phyloP scores from a whole-genome alignment of 2,329 filamentous ascomycete genomes.

The Fusarium marasasianum region DNA sequence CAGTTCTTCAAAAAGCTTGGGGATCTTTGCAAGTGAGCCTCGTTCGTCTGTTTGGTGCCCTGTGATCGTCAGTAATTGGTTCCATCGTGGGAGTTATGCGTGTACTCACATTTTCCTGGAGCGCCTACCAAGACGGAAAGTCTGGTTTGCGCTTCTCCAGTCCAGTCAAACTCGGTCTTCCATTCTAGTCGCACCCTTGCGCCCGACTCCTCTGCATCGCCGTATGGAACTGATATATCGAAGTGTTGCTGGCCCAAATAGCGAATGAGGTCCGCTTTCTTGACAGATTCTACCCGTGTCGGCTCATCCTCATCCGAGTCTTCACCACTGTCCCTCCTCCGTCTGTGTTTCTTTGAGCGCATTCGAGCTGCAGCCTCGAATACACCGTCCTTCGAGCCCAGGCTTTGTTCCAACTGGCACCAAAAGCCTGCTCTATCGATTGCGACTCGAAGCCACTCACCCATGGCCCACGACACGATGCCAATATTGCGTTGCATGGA shows the following conservation, averaged over 20 bases:
- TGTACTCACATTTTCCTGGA: conserved; percentile 70
- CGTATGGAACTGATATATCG: conserved; percentile 53
- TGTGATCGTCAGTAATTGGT: conserved; percentile 44
- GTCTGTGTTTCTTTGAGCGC: conserved; percentile 39
- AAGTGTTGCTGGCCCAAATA: conserved; percentile 63
- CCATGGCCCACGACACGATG: conserved; percentile 72
- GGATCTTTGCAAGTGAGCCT: conserved; percentile 65
- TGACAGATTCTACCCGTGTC: conserved; percentile 6
- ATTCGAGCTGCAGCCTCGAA: conserved; percentile 34
- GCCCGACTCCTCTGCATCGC: conserved; percentile 44
- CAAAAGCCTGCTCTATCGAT: conserved; percentile 70
- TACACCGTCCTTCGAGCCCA: conserved; percentile 50
- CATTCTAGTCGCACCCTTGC: conserved; percentile 66
- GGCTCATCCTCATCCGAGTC: conserved; percentile 34
- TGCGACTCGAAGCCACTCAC: conserved; percentile 72
- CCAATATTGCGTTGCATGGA: conserved; percentile 65
- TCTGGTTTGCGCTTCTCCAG: conserved; percentile 72
- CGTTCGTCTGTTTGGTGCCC: conserved; percentile 69
- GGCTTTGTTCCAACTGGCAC: conserved; percentile 61
- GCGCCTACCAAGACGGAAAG: conserved; percentile 64
- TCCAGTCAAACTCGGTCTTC: conserved; percentile 76
- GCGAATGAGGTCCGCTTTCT: conserved; percentile 58
- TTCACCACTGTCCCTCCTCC: conserved; percentile 34
- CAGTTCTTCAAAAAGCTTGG: conserved; percentile 68
- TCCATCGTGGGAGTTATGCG: fast-evolving